Evolutionary conservation across 305 asterid genomes (phyloP).

Genomic region (Lippia alba): DNA sequence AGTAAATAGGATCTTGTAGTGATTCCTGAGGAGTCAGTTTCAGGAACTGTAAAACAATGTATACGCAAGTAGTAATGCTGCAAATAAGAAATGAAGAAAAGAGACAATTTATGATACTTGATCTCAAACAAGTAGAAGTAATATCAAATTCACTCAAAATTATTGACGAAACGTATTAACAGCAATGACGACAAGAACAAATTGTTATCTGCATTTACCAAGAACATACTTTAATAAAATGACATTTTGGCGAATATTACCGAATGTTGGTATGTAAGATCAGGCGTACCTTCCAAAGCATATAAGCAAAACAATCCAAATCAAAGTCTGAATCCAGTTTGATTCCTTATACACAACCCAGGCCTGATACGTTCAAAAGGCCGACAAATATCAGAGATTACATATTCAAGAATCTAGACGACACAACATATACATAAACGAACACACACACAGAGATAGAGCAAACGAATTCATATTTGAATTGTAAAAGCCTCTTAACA

Average conservation of each 20-base stretch:
- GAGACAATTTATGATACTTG: not conserved
- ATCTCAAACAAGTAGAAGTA: no score
- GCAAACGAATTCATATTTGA: conserved; percentile 4
- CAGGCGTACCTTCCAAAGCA: conserved; percentile 80
- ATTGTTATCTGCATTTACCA: conserved; percentile 9
- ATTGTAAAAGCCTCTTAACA: not conserved
- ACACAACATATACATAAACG: not conserved
- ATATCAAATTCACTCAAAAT: no score
- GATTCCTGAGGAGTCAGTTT: conserved; percentile 75
- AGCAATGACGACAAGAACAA: not conserved
- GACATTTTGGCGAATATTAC: not conserved
- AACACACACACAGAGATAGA: not conserved
- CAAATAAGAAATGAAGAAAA: conserved; percentile 26
- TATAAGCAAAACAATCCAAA: conserved; percentile 72
- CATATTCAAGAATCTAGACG: conserved; percentile 23
- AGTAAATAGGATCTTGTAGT: conserved; percentile 73
- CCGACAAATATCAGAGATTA: conserved; percentile 25
- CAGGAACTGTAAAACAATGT: conserved; percentile 68
- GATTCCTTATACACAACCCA: conserved; percentile 86
- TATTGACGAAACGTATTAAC: no score
- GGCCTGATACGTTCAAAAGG: conserved; percentile 48
- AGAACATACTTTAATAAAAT: not conserved
- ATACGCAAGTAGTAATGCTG: conserved; percentile 80
- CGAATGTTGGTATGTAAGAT: conserved; percentile 24
- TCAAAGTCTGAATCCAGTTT: conserved; percentile 56